phyloP scores from a whole-genome alignment of 2,329 filamentous ascomycete genomes.

The Paracorniculantispora psalliotae region DNA sequence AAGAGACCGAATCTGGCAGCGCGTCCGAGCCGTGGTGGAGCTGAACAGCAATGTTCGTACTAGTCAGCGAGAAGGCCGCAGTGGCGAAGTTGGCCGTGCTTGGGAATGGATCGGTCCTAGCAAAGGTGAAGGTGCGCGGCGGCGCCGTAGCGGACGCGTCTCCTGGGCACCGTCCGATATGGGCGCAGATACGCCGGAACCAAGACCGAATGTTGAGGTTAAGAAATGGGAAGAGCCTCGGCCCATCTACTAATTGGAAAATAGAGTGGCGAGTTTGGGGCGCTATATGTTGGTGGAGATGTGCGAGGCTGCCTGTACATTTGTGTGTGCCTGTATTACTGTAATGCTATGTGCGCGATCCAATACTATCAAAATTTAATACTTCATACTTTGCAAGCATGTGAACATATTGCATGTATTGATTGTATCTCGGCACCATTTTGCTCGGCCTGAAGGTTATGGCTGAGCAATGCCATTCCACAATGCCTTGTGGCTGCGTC shows the following conservation, averaged over 20 bases:
- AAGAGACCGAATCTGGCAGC: constrained; percentile 77
- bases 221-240: constrained; percentile 39
- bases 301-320: constrained; percentile 9
- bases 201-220: constrained; percentile 22
- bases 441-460: not conserved
- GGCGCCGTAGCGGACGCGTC: constrained; percentile 48
- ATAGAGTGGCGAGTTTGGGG: not conserved
- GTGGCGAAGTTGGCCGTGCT: constrained; percentile 59
- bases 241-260: constrained; percentile 34
- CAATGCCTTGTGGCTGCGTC: not conserved
- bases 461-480: not conserved
- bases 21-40: constrained; percentile 80
- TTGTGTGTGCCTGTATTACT: constrained; percentile 3
- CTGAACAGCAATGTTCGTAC: constrained; percentile 88
- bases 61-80: constrained; percentile 61
- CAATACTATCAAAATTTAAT: constrained; percentile 3
- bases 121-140: constrained; percentile 38
- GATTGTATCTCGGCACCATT: not conserved
- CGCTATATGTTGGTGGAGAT: too few relatives aligned
- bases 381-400: not conserved
- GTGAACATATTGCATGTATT: not conserved
- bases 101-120: constrained; percentile 67
- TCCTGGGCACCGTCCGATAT: constrained; percentile 38
- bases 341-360: not conserved
- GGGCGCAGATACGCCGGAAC: constrained; percentile 30